Conservation (phyloP, 179 eudicot species). For the Beta macrorhiza region DNA sequence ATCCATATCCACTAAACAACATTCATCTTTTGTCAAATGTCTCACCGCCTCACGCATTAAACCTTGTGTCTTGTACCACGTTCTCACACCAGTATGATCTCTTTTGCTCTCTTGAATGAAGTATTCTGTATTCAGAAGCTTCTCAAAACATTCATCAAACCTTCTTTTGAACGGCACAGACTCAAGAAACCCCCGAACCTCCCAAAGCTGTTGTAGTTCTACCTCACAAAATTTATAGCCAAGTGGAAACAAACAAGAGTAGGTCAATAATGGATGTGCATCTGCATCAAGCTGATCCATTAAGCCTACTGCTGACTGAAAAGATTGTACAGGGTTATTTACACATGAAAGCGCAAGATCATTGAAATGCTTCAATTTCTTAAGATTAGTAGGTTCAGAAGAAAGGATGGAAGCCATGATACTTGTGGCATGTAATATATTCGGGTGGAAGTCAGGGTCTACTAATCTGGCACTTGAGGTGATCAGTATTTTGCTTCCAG, state of each 20-base stretch:
- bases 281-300: neutral
- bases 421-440: neutral
- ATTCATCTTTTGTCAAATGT: neutral
- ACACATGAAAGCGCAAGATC: neutral
- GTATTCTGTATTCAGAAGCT: neutral
- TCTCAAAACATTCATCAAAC: slow-evolving; percentile 3
- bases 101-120: slow-evolving; percentile 4
- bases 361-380: neutral
- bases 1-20: neutral
- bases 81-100: neutral
- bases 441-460: neutral
- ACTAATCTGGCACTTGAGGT: neutral
- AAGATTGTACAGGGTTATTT: neutral
- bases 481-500: neutral
- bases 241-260: neutral
- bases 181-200: neutral
- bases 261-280: neutral
- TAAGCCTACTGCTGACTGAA: neutral
- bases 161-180: neutral
- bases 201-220: neutral
- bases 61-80: neutral
- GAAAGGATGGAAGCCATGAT: neutral
- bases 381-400: neutral
- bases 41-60: slow-evolving; percentile 8
- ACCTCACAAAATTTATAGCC: neutral